Base-by-base conservation (phyloP, 305 asterid species). In the Salvia sclarea region DNA sequence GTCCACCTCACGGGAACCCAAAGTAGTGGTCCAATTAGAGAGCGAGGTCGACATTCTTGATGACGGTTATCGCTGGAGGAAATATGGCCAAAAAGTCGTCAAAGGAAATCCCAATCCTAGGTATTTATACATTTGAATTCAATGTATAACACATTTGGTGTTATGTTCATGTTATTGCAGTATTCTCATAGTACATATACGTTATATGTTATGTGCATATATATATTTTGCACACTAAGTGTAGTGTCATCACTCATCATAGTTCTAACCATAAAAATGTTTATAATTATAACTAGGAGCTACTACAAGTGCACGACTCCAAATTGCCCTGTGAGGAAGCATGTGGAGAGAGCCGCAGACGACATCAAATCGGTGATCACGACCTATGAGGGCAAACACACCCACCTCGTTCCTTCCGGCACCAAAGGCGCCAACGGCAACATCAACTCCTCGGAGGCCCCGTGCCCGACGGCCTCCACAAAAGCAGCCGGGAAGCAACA, bases 51-150 rank as follows among this genome's bases (percentile, higher is more conserved):
- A 91, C 54, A 87, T 89, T 62, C 92, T 91, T 38, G 95, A 91
- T 10, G 97, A 91, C 61, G 97, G 96, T 31, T 90, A 88, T 31
- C 79, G 95, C 5, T 90, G 97, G 97, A 83, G 97, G 70, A 90
- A 90, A 61, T 90, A 90, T 48, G 97, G 97, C 0, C 97, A 90
- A 54, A 90, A 90, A 56, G 97, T 90, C 21, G 97, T 90, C 4
- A 90, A 90, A 78, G 95, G 97, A 61, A 90, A 88, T 71, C 96
- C 96, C 41, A 91, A 91, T 31, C 98, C 98, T 0, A 91, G 97
- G 97, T 89, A 37, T 4, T 2, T 25, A 25, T 4, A n/a, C n/a
- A n/a, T n/a, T n/a, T n/a, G n/a, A n/a, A n/a, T n/a, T n/a, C n/a
- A n/a, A n/a, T n/a, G n/a, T n/a, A n/a, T n/a, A n/a, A n/a, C n/a